Base-by-base conservation (phyloP, 31 red algal genomes). In the Bonnemaisonia californica region DNA sequence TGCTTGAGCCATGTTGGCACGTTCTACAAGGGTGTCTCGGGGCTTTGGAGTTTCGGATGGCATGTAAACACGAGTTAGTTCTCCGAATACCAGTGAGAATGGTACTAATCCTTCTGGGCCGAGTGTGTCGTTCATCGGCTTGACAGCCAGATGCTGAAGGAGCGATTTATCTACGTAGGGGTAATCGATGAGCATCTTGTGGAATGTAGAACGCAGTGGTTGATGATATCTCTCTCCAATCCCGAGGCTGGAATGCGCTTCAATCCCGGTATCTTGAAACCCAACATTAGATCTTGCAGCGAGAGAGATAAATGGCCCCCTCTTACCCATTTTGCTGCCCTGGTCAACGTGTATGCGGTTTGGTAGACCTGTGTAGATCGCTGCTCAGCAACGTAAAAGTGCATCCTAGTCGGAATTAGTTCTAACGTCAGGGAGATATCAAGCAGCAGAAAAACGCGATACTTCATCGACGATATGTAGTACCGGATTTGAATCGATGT, bases 151-250 rank as follows among this genome's bases (percentile, higher is more conserved):
- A 2, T 57, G 19, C 13, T 73, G 67, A 21, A 67, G 11, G 4
- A 75, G n/a, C 2, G 3, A 13, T 8, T 28, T 23, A 18, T 18
- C 0, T 0, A 1, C 47, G 16, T 62, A 31, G 8, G 67, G 3
- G 27, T 63, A 23, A n/a, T n/a, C 56, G 19, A 54, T 3, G 35
- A 29, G 21, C 0, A 63, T 0, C 54, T 86, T 76, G 12, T 58
- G 42, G 71, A 65, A 77, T 0, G 69, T 76, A 2, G 61, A 18
- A 7, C 71, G 82, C 0, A 77, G 56, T 47, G 71, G 55, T 62
- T 65, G 71, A 29, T 77, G 67, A 66, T 77, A 86, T 0, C 59
- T 36, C 57, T 86, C 71, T 31, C 69, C 82, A n/a, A 86, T 42
- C 47, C 70, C 56, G 12, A 76, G 1, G 21, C 30, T 41, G 13